Base-by-base conservation (phyloP, 345 rosid species). In the Acer saccharum region DNA sequence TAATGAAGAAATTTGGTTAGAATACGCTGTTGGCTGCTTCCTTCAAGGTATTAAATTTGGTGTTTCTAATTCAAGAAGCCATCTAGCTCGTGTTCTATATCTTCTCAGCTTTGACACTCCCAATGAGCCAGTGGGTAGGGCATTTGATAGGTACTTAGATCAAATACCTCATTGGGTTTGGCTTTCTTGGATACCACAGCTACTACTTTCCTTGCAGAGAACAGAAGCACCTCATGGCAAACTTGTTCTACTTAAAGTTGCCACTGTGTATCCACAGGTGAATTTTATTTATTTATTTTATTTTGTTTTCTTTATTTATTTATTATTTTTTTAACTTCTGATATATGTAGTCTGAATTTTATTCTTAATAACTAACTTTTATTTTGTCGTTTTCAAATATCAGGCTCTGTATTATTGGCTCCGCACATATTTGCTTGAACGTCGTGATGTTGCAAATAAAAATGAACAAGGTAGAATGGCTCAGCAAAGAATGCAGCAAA, bases 161-260 rank as follows among this genome's bases (percentile, higher is more conserved):
- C 99, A 96, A 85, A 91, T 92, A 75, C 99, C 99, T 20, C 90
- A 92, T 82, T 96, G 99, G 99, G 95, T 92, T 69, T 96, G 99
- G 99, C 98, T 94, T 84, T 87, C 97, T 77, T 96, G 98, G 99
- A 92, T 96, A 80, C 99, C 98, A 1, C 99, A 96, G 85, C 83
- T 96, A 46, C 86, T 96, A 80, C 97, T 96, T 80, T 96, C 99
- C 81, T 85, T 96, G 82, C 99, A 94, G 90, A 90, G 99, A 89
- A 82, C 91, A n/a, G 98, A 96, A 85, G 98, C 98, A 77, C 91
- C 99, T 76, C 99, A 94, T 77, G 89, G 98, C 90, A 96, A 96
- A 92, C 92, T 91, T 78, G 98, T 94, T 71, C 91, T 96, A 57
- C 86, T 94, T 77, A 96, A 91, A 84, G 88, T 96, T 74, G 99